Evolutionary conservation across 1,139 yeast species (phyloP).

Genomic region (Casaregolazyma lundiana): DNA sequence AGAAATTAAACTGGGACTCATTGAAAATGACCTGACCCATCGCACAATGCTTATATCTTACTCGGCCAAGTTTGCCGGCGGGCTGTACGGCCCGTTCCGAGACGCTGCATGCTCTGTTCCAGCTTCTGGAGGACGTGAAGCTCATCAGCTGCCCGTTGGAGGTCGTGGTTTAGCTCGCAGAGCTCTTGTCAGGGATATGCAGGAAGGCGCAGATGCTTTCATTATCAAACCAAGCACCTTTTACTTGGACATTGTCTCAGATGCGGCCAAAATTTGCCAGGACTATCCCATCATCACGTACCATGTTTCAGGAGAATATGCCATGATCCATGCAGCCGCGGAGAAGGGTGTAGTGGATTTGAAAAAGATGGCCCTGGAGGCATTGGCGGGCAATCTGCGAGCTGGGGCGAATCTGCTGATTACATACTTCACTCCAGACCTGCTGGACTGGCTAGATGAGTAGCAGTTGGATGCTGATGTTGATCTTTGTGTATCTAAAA

Average conservation of each 20-base stretch:
- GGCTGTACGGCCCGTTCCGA: conserved; percentile 93
- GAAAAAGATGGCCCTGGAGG: conserved; percentile 84
- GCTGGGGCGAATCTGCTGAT: conserved; percentile 95
- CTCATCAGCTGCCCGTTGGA: conserved; percentile 90
- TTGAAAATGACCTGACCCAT: conserved; percentile 82
- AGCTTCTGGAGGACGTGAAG: conserved; percentile 82
- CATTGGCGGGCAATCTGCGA: conserved; percentile 85
- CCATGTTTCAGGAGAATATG: conserved; percentile 96
- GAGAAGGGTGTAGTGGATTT: conserved; percentile 91
- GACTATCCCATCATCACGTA: conserved; percentile 92
- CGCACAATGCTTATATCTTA: conserved; percentile 87
- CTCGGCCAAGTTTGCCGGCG: conserved; percentile 90
- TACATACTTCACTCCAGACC: conserved; percentile 93
- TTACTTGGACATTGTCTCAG: conserved; percentile 83
- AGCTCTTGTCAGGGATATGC: conserved; percentile 77
- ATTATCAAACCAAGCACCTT: conserved; percentile 97
- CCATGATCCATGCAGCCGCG: conserved; percentile 98
- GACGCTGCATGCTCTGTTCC: conserved; percentile 96
- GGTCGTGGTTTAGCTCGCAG: conserved; percentile 93
- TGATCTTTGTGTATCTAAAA: too few species aligned
- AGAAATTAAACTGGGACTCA: conserved; percentile 81
- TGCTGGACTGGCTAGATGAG: conserved; percentile 77
- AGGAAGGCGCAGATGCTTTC: conserved; percentile 93
- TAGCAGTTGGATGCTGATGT: too few species aligned
- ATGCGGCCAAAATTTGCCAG: conserved; percentile 74